Conservation (phyloP, 1,139 yeast genomes). For the Candida sojae region DNA sequence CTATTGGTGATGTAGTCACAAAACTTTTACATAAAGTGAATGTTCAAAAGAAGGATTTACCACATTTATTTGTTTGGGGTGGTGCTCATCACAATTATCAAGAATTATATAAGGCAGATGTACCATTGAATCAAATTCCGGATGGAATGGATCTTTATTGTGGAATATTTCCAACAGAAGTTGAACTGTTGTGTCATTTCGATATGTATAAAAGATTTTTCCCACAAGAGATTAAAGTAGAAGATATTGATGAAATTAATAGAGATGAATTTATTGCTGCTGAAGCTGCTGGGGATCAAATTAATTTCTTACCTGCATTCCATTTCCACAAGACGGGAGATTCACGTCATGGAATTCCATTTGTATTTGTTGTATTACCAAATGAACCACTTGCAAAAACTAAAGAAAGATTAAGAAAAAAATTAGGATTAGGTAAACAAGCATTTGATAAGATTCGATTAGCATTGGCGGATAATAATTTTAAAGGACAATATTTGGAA, state of each 20-base stretch:
- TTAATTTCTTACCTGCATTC: conserved; percentile 50
- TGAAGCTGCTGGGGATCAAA: conserved; percentile 32
- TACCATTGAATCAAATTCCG: conserved; percentile 33
- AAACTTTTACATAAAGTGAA: conserved; percentile 59
- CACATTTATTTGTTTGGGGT: conserved; percentile 61
- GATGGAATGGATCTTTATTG: conserved; percentile 41
- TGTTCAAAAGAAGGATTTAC: conserved; percentile 48
- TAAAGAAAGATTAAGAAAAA: conserved; percentile 63
- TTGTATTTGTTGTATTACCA: conserved; percentile 67
- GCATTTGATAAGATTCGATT: conserved; percentile 76
- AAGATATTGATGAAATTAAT: conserved; percentile 20
- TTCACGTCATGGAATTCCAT: conserved; percentile 86
- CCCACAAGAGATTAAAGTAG: conserved; percentile 12
- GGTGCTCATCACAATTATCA: conserved; percentile 45
- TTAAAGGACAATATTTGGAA: conserved; percentile 50
- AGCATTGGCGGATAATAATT: conserved; percentile 52
- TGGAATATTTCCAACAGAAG: conserved; percentile 49
- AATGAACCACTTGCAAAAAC: conserved; percentile 69
- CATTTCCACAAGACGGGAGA: conserved; percentile 77
- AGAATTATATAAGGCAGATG: conserved; percentile 39
- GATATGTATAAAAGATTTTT: conserved; percentile 37
- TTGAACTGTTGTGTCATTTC: conserved; percentile 37
- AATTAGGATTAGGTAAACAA: conserved; percentile 72
- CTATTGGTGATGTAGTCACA: conserved; percentile 56
- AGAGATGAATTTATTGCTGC: conserved; percentile 32